Conservation (phyloP, 2,329 filamentous ascomycete species). For the Cylindrodendrum hubeiense region DNA sequence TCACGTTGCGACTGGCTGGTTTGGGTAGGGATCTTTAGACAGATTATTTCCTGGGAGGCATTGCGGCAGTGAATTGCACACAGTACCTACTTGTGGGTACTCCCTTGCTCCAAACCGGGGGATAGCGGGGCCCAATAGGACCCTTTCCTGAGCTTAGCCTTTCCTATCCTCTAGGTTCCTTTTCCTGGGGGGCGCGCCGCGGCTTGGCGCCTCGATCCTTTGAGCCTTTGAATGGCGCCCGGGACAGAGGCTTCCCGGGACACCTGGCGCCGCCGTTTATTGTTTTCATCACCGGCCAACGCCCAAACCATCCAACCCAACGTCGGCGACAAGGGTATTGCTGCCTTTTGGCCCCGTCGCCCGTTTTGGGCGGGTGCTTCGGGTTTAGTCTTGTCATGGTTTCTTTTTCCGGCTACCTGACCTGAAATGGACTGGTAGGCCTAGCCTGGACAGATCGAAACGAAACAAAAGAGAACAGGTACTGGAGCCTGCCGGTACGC, state of each 20-base stretch:
- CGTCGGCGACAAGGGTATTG: slow-evolving; percentile 17
- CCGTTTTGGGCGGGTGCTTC: slow-evolving; percentile 10
- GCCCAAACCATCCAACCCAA: slow-evolving; percentile 15
- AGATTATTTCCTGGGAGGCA: neutral
- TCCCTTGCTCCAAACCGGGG: no score
- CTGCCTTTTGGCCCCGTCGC: neutral
- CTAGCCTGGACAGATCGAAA: slow-evolving; percentile 11
- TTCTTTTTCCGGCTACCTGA: slow-evolving; percentile 25
- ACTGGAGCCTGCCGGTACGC: neutral
- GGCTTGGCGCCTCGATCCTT: slow-evolving; percentile 11
- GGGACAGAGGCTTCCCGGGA: slow-evolving; percentile 18
- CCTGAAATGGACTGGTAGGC: slow-evolving; percentile 21
- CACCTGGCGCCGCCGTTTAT: slow-evolving; percentile 25
- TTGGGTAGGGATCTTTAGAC: neutral
- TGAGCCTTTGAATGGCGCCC: neutral
- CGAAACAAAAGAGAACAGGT: slow-evolving; percentile 14
- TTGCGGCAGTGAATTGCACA: neutral
- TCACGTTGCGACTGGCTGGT: neutral
- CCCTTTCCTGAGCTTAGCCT: neutral
- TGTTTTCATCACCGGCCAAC: slow-evolving; percentile 15
- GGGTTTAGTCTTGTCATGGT: slow-evolving; percentile 12
- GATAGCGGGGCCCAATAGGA: slow-evolving; percentile 9
- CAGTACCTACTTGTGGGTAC: no score
- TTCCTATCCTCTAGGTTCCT: neutral
- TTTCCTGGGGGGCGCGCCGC: neutral